Conservation (phyloP, 257 asterid genomes). For the Apocynum venetum region DNA sequence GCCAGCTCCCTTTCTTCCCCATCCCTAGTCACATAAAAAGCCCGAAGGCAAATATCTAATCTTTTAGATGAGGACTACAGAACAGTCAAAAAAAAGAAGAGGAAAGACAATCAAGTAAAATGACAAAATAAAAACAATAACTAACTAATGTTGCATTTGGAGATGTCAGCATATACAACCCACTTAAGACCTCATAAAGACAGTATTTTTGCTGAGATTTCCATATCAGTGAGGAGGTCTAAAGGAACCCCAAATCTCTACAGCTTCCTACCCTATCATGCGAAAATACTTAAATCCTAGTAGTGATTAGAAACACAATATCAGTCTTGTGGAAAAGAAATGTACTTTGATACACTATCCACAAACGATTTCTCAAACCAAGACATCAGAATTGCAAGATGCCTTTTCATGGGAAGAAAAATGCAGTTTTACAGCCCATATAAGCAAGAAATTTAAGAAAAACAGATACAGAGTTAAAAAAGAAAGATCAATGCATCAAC, state of each 20-base stretch:
- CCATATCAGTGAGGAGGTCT: constrained; percentile 3
- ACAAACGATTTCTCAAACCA: neutral
- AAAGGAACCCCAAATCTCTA: neutral
- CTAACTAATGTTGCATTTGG: neutral
- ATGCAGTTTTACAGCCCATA: neutral
- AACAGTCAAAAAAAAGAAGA: neutral
- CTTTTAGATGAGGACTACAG: neutral
- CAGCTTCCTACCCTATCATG: neutral
- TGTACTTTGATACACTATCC: neutral
- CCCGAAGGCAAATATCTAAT: neutral
- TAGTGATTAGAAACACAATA: neutral
- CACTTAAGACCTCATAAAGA: neutral
- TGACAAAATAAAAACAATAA: neutral
- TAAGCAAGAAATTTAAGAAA: neutral
- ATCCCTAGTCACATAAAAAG: constrained; percentile 29
- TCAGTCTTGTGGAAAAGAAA: too few relatives aligned
- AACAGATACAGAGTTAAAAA: neutral
- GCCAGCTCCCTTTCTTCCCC: constrained; percentile 66
- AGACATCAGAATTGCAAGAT: neutral
- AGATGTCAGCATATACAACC: neutral
- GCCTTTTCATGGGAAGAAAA: neutral
- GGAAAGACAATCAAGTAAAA: neutral
- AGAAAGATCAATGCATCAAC: neutral
- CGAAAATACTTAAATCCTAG: neutral
- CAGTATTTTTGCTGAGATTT: neutral